Percentiles rank a stretch among this genome's conserved stretches.
phyloP scores from a whole-genome alignment of 768 basidiomycete genomes.

The Pisolithus sp. region DNA sequence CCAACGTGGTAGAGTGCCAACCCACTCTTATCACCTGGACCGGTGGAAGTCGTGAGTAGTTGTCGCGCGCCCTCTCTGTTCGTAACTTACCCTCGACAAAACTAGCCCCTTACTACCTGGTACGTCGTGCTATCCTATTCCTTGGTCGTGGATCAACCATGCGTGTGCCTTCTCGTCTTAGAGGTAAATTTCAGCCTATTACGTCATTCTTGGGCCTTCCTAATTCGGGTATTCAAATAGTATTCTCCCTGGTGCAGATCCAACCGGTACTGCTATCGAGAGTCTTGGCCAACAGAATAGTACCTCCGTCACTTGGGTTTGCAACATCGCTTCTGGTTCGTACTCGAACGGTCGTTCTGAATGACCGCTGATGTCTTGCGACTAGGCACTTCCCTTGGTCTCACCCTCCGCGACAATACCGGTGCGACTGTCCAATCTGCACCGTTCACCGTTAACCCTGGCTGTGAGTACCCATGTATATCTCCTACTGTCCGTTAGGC shows the following conservation, averaged over 20 bases:
- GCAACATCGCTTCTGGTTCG: conserved; percentile 42
- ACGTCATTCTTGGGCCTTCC: neutral
- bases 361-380: neutral
- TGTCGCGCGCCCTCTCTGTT: fast-evolving
- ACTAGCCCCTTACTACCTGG: conserved; percentile 59
- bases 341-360: neutral
- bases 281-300: conserved; percentile 36
- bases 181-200: conserved; percentile 28
- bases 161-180: conserved; percentile 14
- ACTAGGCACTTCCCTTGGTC: conserved; percentile 46
- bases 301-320: conserved; percentile 48
- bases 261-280: conserved; percentile 38
- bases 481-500: neutral
- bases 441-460: conserved; percentile 40
- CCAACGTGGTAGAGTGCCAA: conserved; percentile 48
- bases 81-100: neutral
- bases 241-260: conserved; percentile 45
- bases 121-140: conserved; percentile 26
- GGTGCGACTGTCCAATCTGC: conserved; percentile 48
- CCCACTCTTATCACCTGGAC: conserved; percentile 48
- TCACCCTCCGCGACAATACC: conserved; percentile 55
- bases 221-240: conserved; percentile 27
- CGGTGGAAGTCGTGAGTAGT: conserved; percentile 49
- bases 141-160: neutral
- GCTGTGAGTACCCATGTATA: conserved; percentile 38